These are phyloP conservation scores for Pestalotiopsis sp. DNA, from an alignment of 2,329 filamentous ascomycete species.

Conservation along the genomic window DNA sequence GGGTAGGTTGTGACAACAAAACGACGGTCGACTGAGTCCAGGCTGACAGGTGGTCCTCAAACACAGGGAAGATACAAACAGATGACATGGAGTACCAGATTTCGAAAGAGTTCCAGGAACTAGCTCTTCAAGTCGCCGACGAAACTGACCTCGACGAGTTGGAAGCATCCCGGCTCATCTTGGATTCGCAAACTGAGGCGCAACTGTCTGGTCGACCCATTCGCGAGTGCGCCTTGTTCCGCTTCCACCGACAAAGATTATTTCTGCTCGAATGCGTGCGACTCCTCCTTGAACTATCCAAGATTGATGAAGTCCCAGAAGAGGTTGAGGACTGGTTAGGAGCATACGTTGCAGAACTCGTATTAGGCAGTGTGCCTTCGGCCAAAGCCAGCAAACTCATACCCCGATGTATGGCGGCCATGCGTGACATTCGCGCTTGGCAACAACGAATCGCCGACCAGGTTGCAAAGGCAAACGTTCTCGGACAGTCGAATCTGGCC, in stretches of 20 bases:
- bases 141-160: constrained; percentile 89
- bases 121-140: constrained; percentile 80
- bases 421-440: constrained; percentile 78
- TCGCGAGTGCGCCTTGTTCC: constrained; percentile 79
- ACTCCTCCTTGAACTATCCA: constrained; percentile 72
- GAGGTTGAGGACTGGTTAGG: constrained; percentile 52
- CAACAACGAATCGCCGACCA: constrained; percentile 77
- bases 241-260: constrained; percentile 84
- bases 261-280: constrained; percentile 83
- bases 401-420: constrained; percentile 73
- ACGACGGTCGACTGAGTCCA: not conserved
- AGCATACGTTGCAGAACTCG: constrained; percentile 55
- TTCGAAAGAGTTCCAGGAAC: constrained; percentile 87
- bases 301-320: constrained; percentile 60
- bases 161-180: constrained; percentile 75
- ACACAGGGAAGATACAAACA: constrained; percentile 73
- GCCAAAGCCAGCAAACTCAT: constrained; percentile 64
- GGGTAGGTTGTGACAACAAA: constrained; percentile 49
- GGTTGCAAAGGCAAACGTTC: constrained; percentile 72
- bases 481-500: constrained; percentile 63
- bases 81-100: constrained; percentile 75
- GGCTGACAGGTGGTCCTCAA: not conserved
- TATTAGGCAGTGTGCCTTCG: constrained; percentile 53
- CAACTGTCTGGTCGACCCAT: constrained; percentile 71
- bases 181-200: constrained; percentile 72